A percentile compares a stretch with the other conserved stretches of the same genome.
phyloP scores from a whole-genome alignment of 768 basidiomycete genomes.

The Leccinum disarticulatum region DNA sequence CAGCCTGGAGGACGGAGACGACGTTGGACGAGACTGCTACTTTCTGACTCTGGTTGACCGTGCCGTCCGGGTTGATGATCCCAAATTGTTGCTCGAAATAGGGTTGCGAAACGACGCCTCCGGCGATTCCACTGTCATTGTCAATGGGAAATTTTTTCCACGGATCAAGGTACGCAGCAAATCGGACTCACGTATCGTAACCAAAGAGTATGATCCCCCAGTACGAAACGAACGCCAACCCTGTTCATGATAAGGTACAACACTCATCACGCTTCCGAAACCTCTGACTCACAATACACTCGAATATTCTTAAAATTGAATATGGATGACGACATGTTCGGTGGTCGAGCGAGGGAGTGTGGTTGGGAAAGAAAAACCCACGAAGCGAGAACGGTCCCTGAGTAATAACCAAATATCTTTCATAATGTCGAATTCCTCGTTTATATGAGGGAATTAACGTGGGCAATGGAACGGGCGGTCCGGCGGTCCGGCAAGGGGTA shows the following conservation, averaged over 20 bases:
- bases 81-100: slow-evolving; percentile 68
- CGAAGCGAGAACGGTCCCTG: background rate
- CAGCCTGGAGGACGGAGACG: slow-evolving; percentile 84
- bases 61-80: slow-evolving; percentile 46
- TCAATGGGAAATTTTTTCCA: background rate
- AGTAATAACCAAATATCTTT: background rate
- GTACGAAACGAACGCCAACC: slow-evolving; percentile 71
- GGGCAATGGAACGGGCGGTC: slow-evolving; percentile 1
- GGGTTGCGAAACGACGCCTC: slow-evolving; percentile 63
- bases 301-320: slow-evolving; percentile 50
- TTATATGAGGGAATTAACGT: background rate
- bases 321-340: slow-evolving; percentile 1
- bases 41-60: slow-evolving; percentile 34
- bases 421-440: background rate
- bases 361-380: background rate
- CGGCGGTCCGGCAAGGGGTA: slow-evolving; percentile 1
- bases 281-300: slow-evolving; percentile 55
- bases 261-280: background rate
- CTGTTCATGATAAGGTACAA: slow-evolving; percentile 33
- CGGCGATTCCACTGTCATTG: slow-evolving; percentile 54
- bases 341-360: background rate
- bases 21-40: slow-evolving; percentile 76
- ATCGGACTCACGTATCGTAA: slow-evolving; percentile 62
- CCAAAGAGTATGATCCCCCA: slow-evolving; percentile 85
- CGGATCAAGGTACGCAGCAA: background rate